Percentiles rank a stretch among this genome's conserved stretches.
These are phyloP conservation scores for Symbiotaphrina buchneri DNA, from an alignment of 495 filamentous ascomycete species.

Conservation along the genomic window DNA sequence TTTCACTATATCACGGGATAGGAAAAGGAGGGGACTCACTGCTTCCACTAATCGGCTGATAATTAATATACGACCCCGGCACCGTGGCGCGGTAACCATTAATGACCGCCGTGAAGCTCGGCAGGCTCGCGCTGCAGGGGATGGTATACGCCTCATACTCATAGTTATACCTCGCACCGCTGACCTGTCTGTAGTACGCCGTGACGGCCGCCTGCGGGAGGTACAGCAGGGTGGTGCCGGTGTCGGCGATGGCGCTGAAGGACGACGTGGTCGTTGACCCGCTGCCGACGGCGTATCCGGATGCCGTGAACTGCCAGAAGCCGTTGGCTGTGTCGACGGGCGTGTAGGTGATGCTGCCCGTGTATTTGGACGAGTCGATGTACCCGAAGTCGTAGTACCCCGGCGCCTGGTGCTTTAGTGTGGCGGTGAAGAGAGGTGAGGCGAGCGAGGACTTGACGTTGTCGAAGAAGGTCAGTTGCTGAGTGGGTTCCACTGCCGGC, in stretches of 20 bases:
- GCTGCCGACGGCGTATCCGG: conserved; percentile 29
- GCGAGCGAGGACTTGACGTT: conserved; percentile 40
- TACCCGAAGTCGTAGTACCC: conserved; percentile 62
- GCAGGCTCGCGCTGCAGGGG: conserved; percentile 35
- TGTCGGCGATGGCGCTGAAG: conserved; percentile 19
- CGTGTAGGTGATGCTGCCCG: conserved; percentile 37
- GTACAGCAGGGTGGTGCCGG: conserved; percentile 18
- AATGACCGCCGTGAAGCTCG: conserved; percentile 42
- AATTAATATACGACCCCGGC: conserved; percentile 44
- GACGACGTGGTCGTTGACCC: conserved; percentile 10
- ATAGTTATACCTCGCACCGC: conserved; percentile 23
- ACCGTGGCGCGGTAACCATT: conserved; percentile 40
- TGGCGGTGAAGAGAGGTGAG: conserved; percentile 48
- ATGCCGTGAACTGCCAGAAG: conserved; percentile 54
- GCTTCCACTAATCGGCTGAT: conserved; percentile 16
- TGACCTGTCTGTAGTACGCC: conserved; percentile 16
- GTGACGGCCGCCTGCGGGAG: conserved; percentile 13
- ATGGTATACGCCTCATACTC: conserved; percentile 38
- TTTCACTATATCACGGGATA: too few relatives aligned
- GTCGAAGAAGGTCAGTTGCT: conserved; percentile 66
- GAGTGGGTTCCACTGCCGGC: conserved; percentile 36
- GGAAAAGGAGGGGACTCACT: too few relatives aligned
- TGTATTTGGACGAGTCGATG: conserved; percentile 44
- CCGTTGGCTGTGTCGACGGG: conserved; percentile 37
- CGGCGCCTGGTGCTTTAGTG: conserved; percentile 32